These are phyloP conservation scores for Dichotomocladium elegans DNA, from an alignment of 371 early-diverging fungal species.

Conservation along the genomic window DNA sequence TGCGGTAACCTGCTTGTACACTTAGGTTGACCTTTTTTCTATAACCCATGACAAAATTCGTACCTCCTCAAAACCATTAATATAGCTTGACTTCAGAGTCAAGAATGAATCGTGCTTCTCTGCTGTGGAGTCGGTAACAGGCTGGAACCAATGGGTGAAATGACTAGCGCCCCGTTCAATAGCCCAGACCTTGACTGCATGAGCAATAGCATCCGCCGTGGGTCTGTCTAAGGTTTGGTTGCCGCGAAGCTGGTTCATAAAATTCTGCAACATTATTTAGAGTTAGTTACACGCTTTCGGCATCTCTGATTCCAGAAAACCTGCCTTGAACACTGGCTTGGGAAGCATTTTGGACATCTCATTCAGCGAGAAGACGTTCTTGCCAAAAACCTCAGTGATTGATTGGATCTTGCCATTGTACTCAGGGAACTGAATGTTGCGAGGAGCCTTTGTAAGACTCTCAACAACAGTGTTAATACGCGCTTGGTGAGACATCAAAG, in stretches of 20 bases:
- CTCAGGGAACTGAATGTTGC: constrained; percentile 62
- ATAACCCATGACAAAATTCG: background rate
- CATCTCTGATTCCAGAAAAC: background rate
- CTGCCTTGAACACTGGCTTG: constrained; percentile 84
- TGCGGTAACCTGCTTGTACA: constrained; percentile 57
- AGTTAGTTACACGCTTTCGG: background rate
- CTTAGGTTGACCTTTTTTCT: background rate
- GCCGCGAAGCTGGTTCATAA: constrained; percentile 86
- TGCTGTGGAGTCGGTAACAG: constrained; percentile 96
- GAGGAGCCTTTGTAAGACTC: constrained; percentile 28
- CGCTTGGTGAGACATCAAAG: constrained; percentile 29
- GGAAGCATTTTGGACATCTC: constrained; percentile 86
- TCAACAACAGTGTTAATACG: constrained; percentile 31
- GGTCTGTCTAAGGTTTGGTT: constrained; percentile 82
- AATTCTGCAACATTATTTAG: constrained; percentile 42
- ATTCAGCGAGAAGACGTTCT: constrained; percentile 89
- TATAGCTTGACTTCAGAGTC: constrained; percentile 71
- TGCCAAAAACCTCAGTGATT: constrained; percentile 87
- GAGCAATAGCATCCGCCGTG: constrained; percentile 96
- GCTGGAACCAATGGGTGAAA: constrained; percentile 99
- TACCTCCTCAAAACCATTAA: constrained; percentile 79
- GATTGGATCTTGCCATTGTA: constrained; percentile 66
- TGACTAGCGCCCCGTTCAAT: constrained; percentile 93
- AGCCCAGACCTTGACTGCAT: constrained; percentile 96
- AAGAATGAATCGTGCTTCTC: constrained; percentile 99